Conservation (phyloP, 495 filamentous ascomycete genomes). For the Delitschia confertaspora region DNA sequence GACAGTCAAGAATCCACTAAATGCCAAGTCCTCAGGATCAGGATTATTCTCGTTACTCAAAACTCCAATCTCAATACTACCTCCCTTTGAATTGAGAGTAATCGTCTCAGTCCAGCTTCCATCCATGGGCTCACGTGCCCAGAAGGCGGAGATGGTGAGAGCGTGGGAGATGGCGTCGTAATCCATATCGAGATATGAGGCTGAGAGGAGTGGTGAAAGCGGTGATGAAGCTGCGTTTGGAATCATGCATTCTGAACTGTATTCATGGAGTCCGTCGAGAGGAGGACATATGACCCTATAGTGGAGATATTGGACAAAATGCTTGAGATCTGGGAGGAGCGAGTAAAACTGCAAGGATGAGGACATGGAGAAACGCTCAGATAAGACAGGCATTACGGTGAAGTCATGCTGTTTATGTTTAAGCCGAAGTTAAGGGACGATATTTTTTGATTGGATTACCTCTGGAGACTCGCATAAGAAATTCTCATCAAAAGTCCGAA, state of each 20-base stretch:
- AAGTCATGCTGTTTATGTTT: constrained; percentile 51
- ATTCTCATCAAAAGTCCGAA: constrained; percentile 52
- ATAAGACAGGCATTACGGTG: constrained; percentile 50
- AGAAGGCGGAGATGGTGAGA: constrained; percentile 53
- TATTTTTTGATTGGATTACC: constrained; percentile 38
- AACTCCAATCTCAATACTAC: constrained; percentile 73
- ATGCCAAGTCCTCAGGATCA: constrained; percentile 61
- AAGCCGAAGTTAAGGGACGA: constrained; percentile 39
- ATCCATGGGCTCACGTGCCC: constrained; percentile 42
- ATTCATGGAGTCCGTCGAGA: constrained; percentile 28
- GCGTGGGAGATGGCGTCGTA: constrained; percentile 64
- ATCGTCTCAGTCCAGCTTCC: constrained; percentile 46
- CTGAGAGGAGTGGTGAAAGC: constrained; percentile 38
- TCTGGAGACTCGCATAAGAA: constrained; percentile 35
- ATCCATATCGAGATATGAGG: constrained; percentile 64
- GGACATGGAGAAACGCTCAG: constrained; percentile 56
- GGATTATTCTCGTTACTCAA: constrained; percentile 55
- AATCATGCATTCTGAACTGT: too few relatives aligned
- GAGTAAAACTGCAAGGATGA: constrained; percentile 62
- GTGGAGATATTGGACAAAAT: constrained; percentile 50
- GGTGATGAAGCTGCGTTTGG: constrained; percentile 27
- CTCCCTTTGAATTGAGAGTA: constrained; percentile 31
- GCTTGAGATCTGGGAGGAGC: constrained; percentile 46
- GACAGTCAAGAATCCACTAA: constrained; percentile 72
- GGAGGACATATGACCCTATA: constrained; percentile 46